Conservation (phyloP, 2,329 filamentous ascomycete genomes). For the Cladosporium sp. region DNA sequence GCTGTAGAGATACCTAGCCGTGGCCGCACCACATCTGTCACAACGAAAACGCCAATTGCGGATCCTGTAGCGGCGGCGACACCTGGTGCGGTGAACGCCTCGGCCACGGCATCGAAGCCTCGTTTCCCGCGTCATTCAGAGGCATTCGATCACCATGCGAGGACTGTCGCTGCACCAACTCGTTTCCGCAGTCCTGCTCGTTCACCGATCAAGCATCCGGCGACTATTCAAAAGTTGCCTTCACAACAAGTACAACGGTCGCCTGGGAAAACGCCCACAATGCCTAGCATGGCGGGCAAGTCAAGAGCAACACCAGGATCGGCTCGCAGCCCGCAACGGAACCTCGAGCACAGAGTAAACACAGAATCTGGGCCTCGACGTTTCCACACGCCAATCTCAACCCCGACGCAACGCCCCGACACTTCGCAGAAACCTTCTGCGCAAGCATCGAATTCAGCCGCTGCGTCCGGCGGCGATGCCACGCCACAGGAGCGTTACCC, state of each 20-base stretch:
- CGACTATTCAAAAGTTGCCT: neutral
- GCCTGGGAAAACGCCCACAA: neutral
- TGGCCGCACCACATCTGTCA: neutral
- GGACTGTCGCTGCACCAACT: constrained; percentile 14
- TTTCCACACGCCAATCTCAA: neutral
- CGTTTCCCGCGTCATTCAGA: constrained; percentile 17
- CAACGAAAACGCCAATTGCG: neutral
- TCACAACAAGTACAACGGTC: neutral
- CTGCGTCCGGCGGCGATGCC: neutral
- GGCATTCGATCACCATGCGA: constrained; percentile 14
- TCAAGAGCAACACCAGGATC: neutral
- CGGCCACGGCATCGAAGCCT: constrained; percentile 4
- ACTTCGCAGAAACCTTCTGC: neutral
- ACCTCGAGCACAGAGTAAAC: no score
- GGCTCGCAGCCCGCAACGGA: neutral
- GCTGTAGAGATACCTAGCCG: neutral
- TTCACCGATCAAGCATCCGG: neutral
- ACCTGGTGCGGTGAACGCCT: neutral
- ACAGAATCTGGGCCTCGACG: neutral
- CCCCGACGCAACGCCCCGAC: neutral
- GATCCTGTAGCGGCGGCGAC: neutral
- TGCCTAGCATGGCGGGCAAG: no score
- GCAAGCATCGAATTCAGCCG: neutral
- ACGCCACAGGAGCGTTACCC: constrained; percentile 16
- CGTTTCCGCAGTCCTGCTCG: constrained; percentile 15